Base-by-base conservation (phyloP, 2,329 filamentous ascomycete species). In the Ophiostoma novo-ulmi region DNA sequence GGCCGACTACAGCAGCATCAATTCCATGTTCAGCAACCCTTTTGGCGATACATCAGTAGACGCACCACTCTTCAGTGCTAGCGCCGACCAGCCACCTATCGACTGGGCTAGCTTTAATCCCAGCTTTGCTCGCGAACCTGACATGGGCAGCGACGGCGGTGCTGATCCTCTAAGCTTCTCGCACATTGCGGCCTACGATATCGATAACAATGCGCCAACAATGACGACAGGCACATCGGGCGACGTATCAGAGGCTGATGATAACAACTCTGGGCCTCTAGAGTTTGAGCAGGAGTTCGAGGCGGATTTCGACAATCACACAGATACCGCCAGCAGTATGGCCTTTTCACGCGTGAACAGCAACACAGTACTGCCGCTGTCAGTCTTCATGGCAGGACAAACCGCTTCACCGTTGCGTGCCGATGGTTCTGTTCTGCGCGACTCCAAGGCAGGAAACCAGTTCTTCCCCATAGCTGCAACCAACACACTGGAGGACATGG, bases 211-310 rank as follows among this genome's bases (percentile, higher is more conserved):
- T 74, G 84, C 82, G 73, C 84, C 83, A 68, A 81, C 84, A 67
- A 77, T 89, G 75, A 85, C 86, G 73, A 82, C 85, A 76, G 82
- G 87, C 11, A 89, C 87, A 10, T 90, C 88, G 14, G 88, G 88
- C 48, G 88, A 90, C 72, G 87, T 89, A 10, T 90, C 88, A 11
- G 88, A 90, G 76, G 87, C 87, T 5, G 88, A 90, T 73, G 88
- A 90, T 74, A 77, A 80, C 35, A 77, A 80, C 35, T 78, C 79
- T 31, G 65, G 65, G 22, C 65, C 65, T 6, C 78, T 81, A 55
- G 78, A 80, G 4, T 79, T 76, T 69, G 78, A 85, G 72, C 78
- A 80, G 68, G 80, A 82, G 73, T 73, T 71, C 48, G 80, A 82
- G 73, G 70, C 71, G 64, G 73, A 74, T 3, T 71, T 67, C 48